These are phyloP conservation scores for Tylopilus subfusipes DNA, from an alignment of 768 basidiomycete genomes.

Conservation along the genomic window DNA sequence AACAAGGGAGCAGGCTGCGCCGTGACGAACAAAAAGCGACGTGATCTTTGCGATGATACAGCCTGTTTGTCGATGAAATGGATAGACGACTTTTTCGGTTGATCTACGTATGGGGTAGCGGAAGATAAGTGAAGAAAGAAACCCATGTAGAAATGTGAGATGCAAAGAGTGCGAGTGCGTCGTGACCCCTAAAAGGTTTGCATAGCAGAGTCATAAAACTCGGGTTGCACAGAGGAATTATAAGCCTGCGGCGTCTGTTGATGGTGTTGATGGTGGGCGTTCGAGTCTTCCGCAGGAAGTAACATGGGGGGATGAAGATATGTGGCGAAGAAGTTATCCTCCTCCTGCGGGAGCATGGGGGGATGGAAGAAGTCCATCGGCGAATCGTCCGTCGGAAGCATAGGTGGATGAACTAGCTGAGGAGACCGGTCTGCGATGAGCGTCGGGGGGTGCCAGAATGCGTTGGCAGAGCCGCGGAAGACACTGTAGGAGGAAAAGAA, in stretches of 20 bases:
- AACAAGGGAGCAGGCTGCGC: neutral
- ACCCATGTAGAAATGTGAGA: constrained; percentile 8
- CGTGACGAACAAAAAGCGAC: constrained; percentile 6
- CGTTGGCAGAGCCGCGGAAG: constrained; percentile 49
- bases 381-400: constrained; percentile 60
- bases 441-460: constrained; percentile 81
- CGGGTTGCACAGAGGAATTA: constrained; percentile 16
- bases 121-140: neutral
- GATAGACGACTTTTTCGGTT: constrained; percentile 10
- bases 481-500: constrained; percentile 56
- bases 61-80: neutral
- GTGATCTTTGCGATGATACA: constrained; percentile 21
- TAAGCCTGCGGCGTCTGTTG: constrained; percentile 22
- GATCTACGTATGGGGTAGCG: constrained; percentile 18
- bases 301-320: constrained; percentile 58
- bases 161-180: neutral
- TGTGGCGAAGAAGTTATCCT: constrained; percentile 54
- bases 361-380: constrained; percentile 74
- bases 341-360: constrained; percentile 58
- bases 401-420: constrained; percentile 63
- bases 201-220: constrained; percentile 38
- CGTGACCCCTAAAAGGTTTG: constrained; percentile 27
- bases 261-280: constrained; percentile 20
- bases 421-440: constrained; percentile 57
- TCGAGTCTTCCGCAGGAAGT: constrained; percentile 38